Conservation (phyloP, 805 yeast species). For the Lipomyces mesembrius region DNA sequence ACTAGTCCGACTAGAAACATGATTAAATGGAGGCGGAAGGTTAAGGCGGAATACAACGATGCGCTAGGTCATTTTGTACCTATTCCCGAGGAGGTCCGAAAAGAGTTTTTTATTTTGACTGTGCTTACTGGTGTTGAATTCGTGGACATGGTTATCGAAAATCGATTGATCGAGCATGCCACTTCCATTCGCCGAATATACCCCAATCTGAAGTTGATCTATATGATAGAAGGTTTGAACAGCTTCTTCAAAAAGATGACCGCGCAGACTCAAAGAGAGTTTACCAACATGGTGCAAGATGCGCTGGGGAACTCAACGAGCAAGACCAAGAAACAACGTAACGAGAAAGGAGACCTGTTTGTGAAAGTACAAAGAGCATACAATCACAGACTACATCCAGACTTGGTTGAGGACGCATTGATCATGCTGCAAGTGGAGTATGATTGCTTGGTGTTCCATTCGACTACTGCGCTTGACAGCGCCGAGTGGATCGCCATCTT, state of each 20-base stretch:
- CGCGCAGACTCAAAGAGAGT: slow-evolving; percentile 24
- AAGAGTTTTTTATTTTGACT: slow-evolving; percentile 23
- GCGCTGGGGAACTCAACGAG: slow-evolving; percentile 13
- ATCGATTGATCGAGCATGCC: slow-evolving; percentile 9
- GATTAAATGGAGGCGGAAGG: slow-evolving; percentile 36
- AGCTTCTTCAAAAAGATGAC: slow-evolving; percentile 13
- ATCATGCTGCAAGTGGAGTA: slow-evolving; percentile 27
- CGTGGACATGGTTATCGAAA: slow-evolving; percentile 24
- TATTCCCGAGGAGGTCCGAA: slow-evolving; percentile 32
- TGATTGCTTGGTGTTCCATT: slow-evolving; percentile 24
- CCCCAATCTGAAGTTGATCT: slow-evolving; percentile 20
- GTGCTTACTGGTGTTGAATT: slow-evolving; percentile 26
- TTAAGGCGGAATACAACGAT: slow-evolving; percentile 20
- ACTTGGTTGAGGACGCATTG: slow-evolving; percentile 28
- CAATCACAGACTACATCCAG: slow-evolving; percentile 14
- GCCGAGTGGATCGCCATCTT: slow-evolving; percentile 36
- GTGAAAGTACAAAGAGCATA: slow-evolving; percentile 6
- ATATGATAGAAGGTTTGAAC: slow-evolving; percentile 34
- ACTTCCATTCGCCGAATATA: slow-evolving; percentile 7
- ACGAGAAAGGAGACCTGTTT: slow-evolving; percentile 11
- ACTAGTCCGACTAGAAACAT: slow-evolving; percentile 26
- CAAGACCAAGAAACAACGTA: neutral
- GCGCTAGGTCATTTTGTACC: slow-evolving; percentile 32
- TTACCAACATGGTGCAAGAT: slow-evolving; percentile 22
- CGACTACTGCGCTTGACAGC: slow-evolving; percentile 25